Conservation (phyloP, 2,329 filamentous ascomycete species). For the Monilinia fructigena region DNA sequence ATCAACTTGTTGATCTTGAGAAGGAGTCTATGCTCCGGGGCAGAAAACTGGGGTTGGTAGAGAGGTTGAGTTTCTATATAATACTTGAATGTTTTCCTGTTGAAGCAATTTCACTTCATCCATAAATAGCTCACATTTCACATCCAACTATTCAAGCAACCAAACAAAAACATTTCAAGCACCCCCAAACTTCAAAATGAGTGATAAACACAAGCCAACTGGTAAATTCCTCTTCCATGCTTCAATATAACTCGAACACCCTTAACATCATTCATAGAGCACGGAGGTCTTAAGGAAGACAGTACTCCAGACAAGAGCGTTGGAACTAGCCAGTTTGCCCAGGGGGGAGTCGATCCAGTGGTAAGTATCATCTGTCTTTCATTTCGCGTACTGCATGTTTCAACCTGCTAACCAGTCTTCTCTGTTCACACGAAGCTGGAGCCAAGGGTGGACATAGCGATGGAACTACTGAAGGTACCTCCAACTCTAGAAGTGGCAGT, state of each 20-base stretch:
- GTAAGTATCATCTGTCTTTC: slow-evolving; percentile 19
- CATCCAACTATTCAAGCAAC: neutral
- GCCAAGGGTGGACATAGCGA: neutral
- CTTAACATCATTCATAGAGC: slow-evolving; percentile 36
- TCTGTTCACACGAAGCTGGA: neutral
- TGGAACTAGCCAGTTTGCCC: slow-evolving; percentile 39
- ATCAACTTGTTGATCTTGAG: neutral
- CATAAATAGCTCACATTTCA: neutral
- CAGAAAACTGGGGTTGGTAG: neutral
- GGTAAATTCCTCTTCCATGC: slow-evolving; percentile 14
- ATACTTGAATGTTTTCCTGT: neutral
- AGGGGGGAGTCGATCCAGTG: slow-evolving; percentile 10
- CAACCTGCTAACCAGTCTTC: slow-evolving; percentile 2
- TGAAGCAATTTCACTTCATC: neutral
- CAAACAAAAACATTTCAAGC: neutral
- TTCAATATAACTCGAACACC: neutral
- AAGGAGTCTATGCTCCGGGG: slow-evolving; percentile 2
- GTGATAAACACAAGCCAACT: slow-evolving; percentile 29
- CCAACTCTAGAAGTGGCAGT: neutral
- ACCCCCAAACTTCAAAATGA: slow-evolving; percentile 25
- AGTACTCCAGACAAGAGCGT: slow-evolving; percentile 45
- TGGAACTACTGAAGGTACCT: neutral
- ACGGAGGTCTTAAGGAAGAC: slow-evolving; percentile 46
- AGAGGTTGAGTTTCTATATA: slow-evolving; percentile 7
- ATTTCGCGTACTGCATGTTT: neutral